A percentile compares a stretch with the other conserved stretches of the same genome.
These are phyloP conservation scores for Candida berthetii DNA, from an alignment of 805 yeast species.

Conservation along the genomic window DNA sequence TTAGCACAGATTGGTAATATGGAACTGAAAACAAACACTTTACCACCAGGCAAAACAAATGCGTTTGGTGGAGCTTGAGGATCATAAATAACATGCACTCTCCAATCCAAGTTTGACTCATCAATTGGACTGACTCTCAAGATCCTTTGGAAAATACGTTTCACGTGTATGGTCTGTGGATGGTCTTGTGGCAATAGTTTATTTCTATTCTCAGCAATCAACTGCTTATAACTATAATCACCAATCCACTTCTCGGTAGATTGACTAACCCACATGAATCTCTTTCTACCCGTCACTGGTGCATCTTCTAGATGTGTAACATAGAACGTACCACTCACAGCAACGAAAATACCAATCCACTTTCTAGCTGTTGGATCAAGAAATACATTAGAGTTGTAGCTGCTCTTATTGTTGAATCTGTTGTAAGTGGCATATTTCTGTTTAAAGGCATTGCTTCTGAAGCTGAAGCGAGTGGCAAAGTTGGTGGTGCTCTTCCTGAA, in stretches of 20 bases:
- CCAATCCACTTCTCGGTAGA: slow-evolving; percentile 62
- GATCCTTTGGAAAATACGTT: slow-evolving; percentile 57
- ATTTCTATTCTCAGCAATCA: slow-evolving; percentile 45
- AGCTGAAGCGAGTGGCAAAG: not conserved
- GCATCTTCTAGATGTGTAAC: slow-evolving; percentile 65
- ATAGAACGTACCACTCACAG: slow-evolving; percentile 30
- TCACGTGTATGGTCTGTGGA: slow-evolving; percentile 52
- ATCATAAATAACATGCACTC: slow-evolving; percentile 70
- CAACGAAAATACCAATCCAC: slow-evolving; percentile 25
- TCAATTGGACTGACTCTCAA: slow-evolving; percentile 47
- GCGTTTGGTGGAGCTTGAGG: slow-evolving; percentile 87
- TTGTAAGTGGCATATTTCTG: slow-evolving; percentile 31
- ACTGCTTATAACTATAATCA: slow-evolving; percentile 52
- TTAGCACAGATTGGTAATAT: slow-evolving; percentile 72
- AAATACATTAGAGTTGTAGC: slow-evolving; percentile 5
- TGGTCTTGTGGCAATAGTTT: slow-evolving; percentile 55
- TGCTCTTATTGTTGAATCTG: slow-evolving; percentile 23
- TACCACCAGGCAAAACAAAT: slow-evolving; percentile 93
- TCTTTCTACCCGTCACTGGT: slow-evolving; percentile 66
- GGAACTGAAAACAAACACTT: slow-evolving; percentile 81
- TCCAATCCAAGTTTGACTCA: slow-evolving; percentile 49
- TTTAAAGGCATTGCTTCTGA: not conserved
- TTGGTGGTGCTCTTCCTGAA: not conserved
- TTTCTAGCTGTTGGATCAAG: slow-evolving; percentile 24
- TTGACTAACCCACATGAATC: slow-evolving; percentile 69